Conservation (phyloP, 2,329 filamentous ascomycete genomes). For the Penicillium freii region DNA sequence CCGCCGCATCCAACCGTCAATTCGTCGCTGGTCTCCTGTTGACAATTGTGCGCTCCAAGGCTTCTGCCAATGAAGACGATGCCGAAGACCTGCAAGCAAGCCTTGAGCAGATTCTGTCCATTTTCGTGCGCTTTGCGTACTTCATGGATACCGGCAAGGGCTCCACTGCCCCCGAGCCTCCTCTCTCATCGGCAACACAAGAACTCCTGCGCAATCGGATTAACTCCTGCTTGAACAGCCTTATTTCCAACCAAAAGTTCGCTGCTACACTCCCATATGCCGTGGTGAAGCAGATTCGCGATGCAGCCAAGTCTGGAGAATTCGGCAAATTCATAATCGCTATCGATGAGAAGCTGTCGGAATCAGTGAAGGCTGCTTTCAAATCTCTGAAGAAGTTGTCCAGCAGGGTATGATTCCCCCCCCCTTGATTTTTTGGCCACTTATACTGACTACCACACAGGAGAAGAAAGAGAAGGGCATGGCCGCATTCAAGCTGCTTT, state of each 20-base stretch:
- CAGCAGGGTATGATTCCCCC: constrained; percentile 33
- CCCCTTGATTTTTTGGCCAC: neutral
- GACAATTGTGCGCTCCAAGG: constrained; percentile 47
- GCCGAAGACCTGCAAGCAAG: constrained; percentile 41
- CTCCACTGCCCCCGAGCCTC: constrained; percentile 42
- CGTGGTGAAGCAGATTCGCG: constrained; percentile 42
- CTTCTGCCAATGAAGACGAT: constrained; percentile 29
- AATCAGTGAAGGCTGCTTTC: constrained; percentile 44
- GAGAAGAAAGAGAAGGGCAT: constrained; percentile 49
- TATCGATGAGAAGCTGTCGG: constrained; percentile 46
- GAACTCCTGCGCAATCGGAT: constrained; percentile 55
- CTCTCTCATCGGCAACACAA: constrained; percentile 48
- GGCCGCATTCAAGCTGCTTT: constrained; percentile 73
- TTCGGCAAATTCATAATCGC: constrained; percentile 48
- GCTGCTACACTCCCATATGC: constrained; percentile 40
- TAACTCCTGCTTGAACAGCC: constrained; percentile 54
- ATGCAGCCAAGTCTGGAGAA: constrained; percentile 36
- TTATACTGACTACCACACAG: constrained; percentile 42
- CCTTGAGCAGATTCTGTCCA: constrained; percentile 46
- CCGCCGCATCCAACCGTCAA: constrained; percentile 48
- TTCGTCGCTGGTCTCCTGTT: constrained; percentile 54
- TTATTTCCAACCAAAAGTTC: constrained; percentile 45
- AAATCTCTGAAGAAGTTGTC: constrained; percentile 40
- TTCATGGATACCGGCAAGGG: constrained; percentile 41
- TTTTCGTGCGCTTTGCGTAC: constrained; percentile 52